Evolutionary conservation across 306 rosid genomes (phyloP), one percentile per base, ranked within the genome.

Genomic region (Citrullus mucosospermus): DNA sequence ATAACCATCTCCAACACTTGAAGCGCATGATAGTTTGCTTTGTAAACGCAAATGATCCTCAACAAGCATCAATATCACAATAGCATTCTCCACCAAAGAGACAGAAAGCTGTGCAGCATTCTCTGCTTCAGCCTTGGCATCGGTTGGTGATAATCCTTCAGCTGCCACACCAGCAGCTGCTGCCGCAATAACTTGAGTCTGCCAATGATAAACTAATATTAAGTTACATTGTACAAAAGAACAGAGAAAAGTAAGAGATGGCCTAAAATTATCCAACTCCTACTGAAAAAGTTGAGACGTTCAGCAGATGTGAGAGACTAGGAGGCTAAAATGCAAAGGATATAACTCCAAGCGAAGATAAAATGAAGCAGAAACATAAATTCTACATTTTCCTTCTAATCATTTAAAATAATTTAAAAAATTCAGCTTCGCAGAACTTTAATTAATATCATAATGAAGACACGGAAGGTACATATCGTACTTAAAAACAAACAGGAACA

Each of bases 91-190:
- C 46, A 92, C 99, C 75, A 95, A 85, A 76, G 97, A 95, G 76
- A 95, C 99, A 50, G 99, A 95, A 80, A 91, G 88, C 62, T 89
- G 96, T 80, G 99, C 95, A 76, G 96, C 96, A 86, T 88, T 87
- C 81, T 95, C 97, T 66, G 99, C 93, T 86, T 92, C 97, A 76
- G 90, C 96, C 88, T 83, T 95, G 10, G 99, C 87, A 78, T 85
- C 91, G 10, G 75, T 69, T 69, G 99, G 96, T 79, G 99, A 92
- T 83, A 92, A 89, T 60, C 96, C 92, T 86, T 85, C 99, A 2
- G 98, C 89, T 58, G 97, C 99, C 80, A 95, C 96, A 58, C 95
- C 97, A 81, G 99, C 99, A 81, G 97, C 90, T 71, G 97, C 97
- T 28, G 91, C 92, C 78, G 99, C 99, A 88, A 95, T 95, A 68